Evolutionary conservation across 768 basidiomycete genomes (phyloP).

Genomic region (Myochromella boudieri): DNA sequence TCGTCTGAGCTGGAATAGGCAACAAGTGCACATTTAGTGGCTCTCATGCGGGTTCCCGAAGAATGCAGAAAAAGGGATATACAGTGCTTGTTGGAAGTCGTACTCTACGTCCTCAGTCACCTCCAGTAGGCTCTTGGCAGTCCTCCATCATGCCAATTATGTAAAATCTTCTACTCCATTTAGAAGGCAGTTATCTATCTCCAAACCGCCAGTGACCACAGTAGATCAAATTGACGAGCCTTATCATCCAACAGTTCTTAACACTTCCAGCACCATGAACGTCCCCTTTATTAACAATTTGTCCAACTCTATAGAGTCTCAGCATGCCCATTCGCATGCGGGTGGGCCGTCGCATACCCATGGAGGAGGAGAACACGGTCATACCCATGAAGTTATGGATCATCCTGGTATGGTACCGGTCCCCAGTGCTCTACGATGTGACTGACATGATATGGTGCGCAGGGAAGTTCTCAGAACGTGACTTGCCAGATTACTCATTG

Average conservation of each 20-base stretch:
- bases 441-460: conserved; percentile 1
- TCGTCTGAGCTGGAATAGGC: conserved; percentile 53
- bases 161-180: too few relatives aligned
- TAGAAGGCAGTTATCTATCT: too few relatives aligned
- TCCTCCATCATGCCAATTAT: too few relatives aligned
- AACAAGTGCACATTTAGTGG: conserved; percentile 36
- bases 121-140: too few relatives aligned
- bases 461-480: conserved; percentile 93
- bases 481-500: conserved; percentile 82
- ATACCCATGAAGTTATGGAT: conserved; percentile 92
- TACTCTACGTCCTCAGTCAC: too few relatives aligned
- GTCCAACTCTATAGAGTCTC: conserved; percentile 27
- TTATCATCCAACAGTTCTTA: too few relatives aligned
- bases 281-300: conserved; percentile 79
- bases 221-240: too few relatives aligned
- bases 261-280: conserved; percentile 57
- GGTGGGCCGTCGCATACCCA: conserved; percentile 52
- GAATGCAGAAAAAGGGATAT: not conserved
- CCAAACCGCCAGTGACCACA: too few relatives aligned
- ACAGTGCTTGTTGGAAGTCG: not conserved
- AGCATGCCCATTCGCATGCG: conserved; percentile 53
- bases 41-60: conserved; percentile 31
- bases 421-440: not conserved
- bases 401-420: conserved; percentile 62
- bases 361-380: conserved; percentile 83